Evolutionary conservation across 1,284 basidiomycete species (phyloP).

Genomic region (Cutaneotrichosporon spelunceum): DNA sequence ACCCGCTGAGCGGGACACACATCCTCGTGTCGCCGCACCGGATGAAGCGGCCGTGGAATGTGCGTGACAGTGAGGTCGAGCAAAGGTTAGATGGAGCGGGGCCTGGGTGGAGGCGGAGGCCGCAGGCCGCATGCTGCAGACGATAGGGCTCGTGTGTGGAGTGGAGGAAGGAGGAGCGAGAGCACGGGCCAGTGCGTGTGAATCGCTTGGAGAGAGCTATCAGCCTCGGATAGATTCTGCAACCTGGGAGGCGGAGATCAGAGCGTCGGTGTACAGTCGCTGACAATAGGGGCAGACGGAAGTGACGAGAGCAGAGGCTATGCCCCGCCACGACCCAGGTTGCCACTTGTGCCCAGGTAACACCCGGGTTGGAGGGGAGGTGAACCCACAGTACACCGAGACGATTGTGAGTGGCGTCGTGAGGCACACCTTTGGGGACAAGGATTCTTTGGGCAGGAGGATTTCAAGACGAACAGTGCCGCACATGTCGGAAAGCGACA

Average conservation of each 20-base stretch:
- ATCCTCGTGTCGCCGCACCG: slow-evolving; percentile 81
- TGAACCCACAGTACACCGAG: slow-evolving; percentile 66
- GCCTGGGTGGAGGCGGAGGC: background rate
- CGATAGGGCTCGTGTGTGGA: background rate
- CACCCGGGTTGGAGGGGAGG: slow-evolving; percentile 67
- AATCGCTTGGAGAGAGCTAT: no score
- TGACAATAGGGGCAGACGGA: slow-evolving; percentile 78
- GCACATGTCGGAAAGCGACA: no score
- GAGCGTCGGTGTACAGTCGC: background rate
- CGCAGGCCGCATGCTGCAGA: background rate
- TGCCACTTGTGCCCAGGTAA: slow-evolving; percentile 95
- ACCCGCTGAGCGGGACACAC: slow-evolving; percentile 55
- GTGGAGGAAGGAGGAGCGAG: background rate
- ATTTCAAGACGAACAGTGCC: no score
- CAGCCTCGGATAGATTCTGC: no score
- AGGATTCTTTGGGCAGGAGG: no score
- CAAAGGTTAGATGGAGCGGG: no score
- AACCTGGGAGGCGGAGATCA: no score
- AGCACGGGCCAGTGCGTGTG: background rate
- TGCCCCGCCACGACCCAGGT: slow-evolving; percentile 68
- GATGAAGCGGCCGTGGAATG: slow-evolving; percentile 47
- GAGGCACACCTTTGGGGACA: no score
- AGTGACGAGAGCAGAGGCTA: slow-evolving; percentile 56
- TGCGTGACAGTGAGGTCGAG: slow-evolving; percentile 19
- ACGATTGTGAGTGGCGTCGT: slow-evolving; percentile 56